These are phyloP conservation scores for Glomus cerebriforme DNA, from an alignment of 192 early-diverging fungal genomes.

Conservation along the genomic window DNA sequence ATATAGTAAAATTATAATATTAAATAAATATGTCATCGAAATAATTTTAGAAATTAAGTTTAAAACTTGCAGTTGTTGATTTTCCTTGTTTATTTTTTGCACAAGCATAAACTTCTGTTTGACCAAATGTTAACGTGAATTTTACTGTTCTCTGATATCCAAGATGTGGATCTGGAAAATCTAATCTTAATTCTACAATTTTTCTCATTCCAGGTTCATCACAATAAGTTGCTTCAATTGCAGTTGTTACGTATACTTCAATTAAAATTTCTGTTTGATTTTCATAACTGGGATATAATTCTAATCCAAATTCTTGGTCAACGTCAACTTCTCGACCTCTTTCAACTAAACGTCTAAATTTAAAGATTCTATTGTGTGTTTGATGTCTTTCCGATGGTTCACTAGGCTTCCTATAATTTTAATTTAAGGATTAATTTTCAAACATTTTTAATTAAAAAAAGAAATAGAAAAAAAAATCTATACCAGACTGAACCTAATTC, in stretches of 20 bases:
- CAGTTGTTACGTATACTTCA: background rate
- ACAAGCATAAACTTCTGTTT: constrained; percentile 4
- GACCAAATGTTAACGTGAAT: constrained; percentile 15
- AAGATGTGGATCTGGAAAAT: constrained; percentile 11
- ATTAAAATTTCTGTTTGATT: background rate
- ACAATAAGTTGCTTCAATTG: background rate
- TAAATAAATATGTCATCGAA: too few species aligned
- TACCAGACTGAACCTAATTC: constrained; percentile 13
- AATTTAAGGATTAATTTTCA: background rate
- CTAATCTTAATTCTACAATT: constrained; percentile 8
- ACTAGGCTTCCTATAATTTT: background rate
- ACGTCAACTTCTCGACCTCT: background rate
- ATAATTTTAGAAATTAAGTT: too few species aligned
- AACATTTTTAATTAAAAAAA: background rate
- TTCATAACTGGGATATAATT: constrained; percentile 1
- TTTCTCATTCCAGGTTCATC: constrained; percentile 20
- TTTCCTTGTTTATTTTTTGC: background rate
- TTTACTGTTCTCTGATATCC: constrained; percentile 1
- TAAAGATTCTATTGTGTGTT: background rate
- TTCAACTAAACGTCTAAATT: background rate
- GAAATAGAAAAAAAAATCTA: background rate
- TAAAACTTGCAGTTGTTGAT: background rate
- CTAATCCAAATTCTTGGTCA: constrained; percentile 11
- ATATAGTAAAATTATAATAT: too few species aligned
- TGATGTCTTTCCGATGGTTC: constrained; percentile 7